phyloP scores from a whole-genome alignment of 345 rosid species.

The Psidium guajava region DNA sequence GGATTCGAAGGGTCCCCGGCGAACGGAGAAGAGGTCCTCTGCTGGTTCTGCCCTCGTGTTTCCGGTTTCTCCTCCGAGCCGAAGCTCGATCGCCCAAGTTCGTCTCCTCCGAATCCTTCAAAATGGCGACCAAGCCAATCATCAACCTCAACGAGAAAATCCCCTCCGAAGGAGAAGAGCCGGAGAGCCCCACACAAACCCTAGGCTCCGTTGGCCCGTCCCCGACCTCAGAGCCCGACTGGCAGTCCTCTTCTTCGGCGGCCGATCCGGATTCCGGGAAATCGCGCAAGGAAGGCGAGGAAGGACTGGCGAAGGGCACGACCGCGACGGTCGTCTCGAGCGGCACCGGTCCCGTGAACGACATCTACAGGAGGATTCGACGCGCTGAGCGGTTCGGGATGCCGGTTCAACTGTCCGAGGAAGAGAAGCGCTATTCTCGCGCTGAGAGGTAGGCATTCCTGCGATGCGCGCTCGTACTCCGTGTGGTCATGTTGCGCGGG shows the following conservation, averaged over 20 bases:
- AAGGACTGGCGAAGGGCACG: not conserved
- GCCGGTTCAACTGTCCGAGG: slow-evolving; percentile 62
- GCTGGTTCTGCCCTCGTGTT: not conserved
- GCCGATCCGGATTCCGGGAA: not conserved
- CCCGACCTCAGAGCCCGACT: not conserved
- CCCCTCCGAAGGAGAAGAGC: slow-evolving; percentile 22
- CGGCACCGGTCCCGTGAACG: slow-evolving; percentile 21
- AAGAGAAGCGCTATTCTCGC: slow-evolving; percentile 83
- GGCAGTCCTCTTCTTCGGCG: not conserved
- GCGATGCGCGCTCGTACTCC: not conserved
- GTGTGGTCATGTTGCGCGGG: not conserved
- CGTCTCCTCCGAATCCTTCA: not conserved
- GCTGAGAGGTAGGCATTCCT: slow-evolving; percentile 55
- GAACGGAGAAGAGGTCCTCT: not conserved
- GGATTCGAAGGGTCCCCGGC: not conserved
- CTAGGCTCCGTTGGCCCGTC: slow-evolving; percentile 4
- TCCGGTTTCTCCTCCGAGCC: not conserved
- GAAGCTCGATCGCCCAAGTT: not conserved
- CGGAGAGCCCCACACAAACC: slow-evolving; percentile 16
- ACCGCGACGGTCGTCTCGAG: slow-evolving; percentile 8
- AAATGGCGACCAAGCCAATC: slow-evolving; percentile 27
- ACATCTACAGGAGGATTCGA: slow-evolving; percentile 58
- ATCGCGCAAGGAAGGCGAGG: not conserved
- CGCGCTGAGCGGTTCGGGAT: slow-evolving; percentile 94
- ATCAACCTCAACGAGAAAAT: slow-evolving; percentile 15